A percentile compares a stretch with the other conserved stretches of the same genome.
These are phyloP conservation scores for Firmiana major DNA, from an alignment of 345 rosid species.

Conservation along the genomic window DNA sequence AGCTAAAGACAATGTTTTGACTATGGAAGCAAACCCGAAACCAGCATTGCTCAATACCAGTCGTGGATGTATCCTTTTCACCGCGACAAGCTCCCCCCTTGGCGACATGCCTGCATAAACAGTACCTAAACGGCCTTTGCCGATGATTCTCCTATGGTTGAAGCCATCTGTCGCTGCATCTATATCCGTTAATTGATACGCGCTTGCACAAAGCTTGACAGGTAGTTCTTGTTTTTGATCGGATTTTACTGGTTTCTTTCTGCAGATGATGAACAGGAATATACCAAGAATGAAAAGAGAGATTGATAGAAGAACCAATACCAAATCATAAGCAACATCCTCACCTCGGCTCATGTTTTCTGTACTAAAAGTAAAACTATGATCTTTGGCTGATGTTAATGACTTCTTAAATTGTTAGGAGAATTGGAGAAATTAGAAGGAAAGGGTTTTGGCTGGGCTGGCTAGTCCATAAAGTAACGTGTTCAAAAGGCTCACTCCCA, in stretches of 20 bases:
- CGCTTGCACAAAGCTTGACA: conserved; percentile 24
- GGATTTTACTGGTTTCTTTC: conserved; percentile 50
- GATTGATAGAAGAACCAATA: conserved; percentile 46
- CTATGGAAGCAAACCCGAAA: conserved; percentile 52
- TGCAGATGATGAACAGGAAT: conserved; percentile 46
- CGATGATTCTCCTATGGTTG: conserved; percentile 49
- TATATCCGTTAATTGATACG: conserved; percentile 52
- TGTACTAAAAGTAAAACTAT: neutral
- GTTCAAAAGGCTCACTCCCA: conserved; percentile 3
- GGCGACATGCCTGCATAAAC: conserved; percentile 57
- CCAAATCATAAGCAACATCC: conserved; percentile 43
- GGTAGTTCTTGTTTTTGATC: conserved; percentile 39
- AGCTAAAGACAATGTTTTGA: conserved; percentile 61
- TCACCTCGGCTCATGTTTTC: conserved; percentile 30
- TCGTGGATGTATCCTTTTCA: conserved; percentile 71
- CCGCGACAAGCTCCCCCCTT: conserved; percentile 45
- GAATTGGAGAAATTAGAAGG: neutral
- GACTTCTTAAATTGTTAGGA: neutral
- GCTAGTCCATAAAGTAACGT: neutral
- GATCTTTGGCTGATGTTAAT: neutral
- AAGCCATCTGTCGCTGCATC: conserved; percentile 77
- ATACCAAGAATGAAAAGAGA: conserved; percentile 40
- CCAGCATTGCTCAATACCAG: conserved; percentile 67
- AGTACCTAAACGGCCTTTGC: conserved; percentile 60
- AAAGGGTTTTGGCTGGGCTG: neutral